Evolutionary conservation across 2,329 filamentous ascomycete genomes (phyloP), one percentile per base, ranked within the genome.

Genomic region (Nemania serpens): DNA sequence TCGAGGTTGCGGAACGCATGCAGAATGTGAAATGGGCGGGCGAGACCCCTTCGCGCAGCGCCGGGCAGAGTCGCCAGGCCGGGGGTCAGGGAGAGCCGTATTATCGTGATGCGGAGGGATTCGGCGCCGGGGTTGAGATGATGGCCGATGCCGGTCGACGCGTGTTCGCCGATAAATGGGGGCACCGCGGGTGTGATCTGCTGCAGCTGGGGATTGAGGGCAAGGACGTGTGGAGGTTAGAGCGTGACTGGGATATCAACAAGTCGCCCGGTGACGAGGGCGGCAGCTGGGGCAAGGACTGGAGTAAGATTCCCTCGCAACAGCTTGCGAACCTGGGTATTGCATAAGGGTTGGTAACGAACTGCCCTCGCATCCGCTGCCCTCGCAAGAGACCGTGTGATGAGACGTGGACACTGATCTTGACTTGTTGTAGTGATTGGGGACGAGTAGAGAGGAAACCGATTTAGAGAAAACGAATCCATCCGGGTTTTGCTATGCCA

Each of bases 81-180:
- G 79, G 79, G 6, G 79, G 79, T 0, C 51, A 74, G 17, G 76
- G 74, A 10, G 79, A 81, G 57, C 78, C 79, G 1, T 81, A 75
- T 65, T 78, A 79, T 67, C 69, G 75, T 39, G 74, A 80, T 59
- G 64, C 73, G 0, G 72, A 72, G 10, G 78, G 76, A 1, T 77
- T 78, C 64, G 69, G 72, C 15, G 51, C 55, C 3, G 76, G 71
- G 0, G 59, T 77, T n/a, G 58, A 69, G 49, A 73, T 70, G 57
- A 66, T 74, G 37, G 71, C 72, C 39, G 74, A 77, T 29, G 69
- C 74, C 54, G 76, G 76, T 3, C 66, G 70, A 1, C 66, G 70
- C 56, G 72, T 75, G 5, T 79, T 74, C 57, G 71, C 75, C 2
- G 69, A 74, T 37, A 79, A 79, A 47, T 79, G 77, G 77, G 77